A percentile compares a stretch with the other conserved stretches of the same genome.
These are phyloP conservation scores for Ceratobasidium sp. DNA, from an alignment of 1,284 basidiomycete species.

Conservation along the genomic window DNA sequence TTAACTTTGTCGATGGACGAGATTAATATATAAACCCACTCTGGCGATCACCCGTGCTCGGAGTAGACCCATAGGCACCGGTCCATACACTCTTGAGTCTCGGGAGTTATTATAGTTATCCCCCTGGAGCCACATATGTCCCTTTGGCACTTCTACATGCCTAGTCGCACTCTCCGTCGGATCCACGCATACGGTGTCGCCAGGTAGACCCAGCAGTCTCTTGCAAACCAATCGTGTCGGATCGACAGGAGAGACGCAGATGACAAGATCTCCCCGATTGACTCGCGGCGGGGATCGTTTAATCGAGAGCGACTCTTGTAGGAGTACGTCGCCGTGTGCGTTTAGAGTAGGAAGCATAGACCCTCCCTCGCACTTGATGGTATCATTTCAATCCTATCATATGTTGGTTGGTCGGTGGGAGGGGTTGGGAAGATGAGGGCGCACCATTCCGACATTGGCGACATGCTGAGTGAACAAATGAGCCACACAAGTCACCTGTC, in stretches of 20 bases:
- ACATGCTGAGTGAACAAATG: conserved; percentile 48
- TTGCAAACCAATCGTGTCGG: conserved; percentile 86
- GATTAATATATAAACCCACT: conserved; percentile 62
- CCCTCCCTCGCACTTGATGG: conserved; percentile 67
- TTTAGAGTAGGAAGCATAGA: conserved; percentile 91
- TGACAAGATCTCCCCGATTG: conserved; percentile 85
- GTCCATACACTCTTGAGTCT: conserved; percentile 93
- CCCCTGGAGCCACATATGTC: conserved; percentile 93
- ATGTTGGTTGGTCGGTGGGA: not conserved
- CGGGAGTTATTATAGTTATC: conserved; percentile 89
- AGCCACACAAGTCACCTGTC: conserved; percentile 44
- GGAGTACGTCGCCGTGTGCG: conserved; percentile 68
- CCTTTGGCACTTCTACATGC: conserved; percentile 81
- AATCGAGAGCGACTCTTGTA: conserved; percentile 73
- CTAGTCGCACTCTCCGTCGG: conserved; percentile 63
- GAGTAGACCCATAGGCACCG: conserved; percentile 87
- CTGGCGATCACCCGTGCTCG: conserved; percentile 82
- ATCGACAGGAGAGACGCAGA: conserved; percentile 80
- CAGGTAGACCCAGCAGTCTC: conserved; percentile 89
- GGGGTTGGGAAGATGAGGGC: not conserved
- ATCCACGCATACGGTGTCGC: conserved; percentile 91
- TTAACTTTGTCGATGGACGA: conserved; percentile 25
- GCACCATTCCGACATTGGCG: conserved; percentile 44
- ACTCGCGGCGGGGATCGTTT: conserved; percentile 68
- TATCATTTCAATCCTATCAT: conserved; percentile 1